Conservation (phyloP, 192 early-diverging fungal species). For the Coemansia sp. region DNA sequence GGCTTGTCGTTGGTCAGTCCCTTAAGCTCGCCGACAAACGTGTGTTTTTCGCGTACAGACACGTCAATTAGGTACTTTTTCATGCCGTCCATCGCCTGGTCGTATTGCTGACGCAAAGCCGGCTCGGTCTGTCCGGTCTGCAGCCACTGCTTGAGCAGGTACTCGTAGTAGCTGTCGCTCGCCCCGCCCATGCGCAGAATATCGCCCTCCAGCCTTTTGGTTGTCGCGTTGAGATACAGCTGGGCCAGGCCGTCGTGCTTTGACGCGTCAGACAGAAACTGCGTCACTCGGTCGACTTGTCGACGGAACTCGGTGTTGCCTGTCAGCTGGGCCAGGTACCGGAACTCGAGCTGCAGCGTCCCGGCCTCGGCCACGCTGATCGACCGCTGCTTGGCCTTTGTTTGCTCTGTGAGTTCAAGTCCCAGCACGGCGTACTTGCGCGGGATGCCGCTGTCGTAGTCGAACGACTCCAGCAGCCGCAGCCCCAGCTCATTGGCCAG, state of each 20-base stretch:
- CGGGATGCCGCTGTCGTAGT: constrained; percentile 41
- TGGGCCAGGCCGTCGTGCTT: constrained; percentile 68
- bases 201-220: constrained; percentile 11
- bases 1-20: constrained; percentile 54
- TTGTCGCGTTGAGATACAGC: constrained; percentile 56
- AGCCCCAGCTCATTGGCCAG: constrained; percentile 78
- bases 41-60: constrained; percentile 9
- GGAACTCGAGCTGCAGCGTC: constrained; percentile 86
- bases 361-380: constrained; percentile 68
- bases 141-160: constrained; percentile 89
- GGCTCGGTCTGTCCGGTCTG: constrained; percentile 70
- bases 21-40: constrained; percentile 35
- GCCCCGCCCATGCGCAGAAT: constrained; percentile 33
- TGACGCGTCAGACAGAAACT: constrained; percentile 20
- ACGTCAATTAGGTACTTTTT: constrained; percentile 33
- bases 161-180: constrained; percentile 96
- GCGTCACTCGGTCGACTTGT: constrained; percentile 63
- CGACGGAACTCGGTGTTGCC: constrained; percentile 66
- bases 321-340: constrained; percentile 79
- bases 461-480: constrained; percentile 65
- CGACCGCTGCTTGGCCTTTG: constrained; percentile 1
- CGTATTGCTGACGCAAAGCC: constrained; percentile 68
- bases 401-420: not conserved
- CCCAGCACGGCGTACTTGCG: constrained; percentile 29
- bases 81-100: constrained; percentile 52